These are phyloP conservation scores for Cokeromyces recurvatus DNA, from an alignment of 371 early-diverging fungal species.

Conservation along the genomic window DNA sequence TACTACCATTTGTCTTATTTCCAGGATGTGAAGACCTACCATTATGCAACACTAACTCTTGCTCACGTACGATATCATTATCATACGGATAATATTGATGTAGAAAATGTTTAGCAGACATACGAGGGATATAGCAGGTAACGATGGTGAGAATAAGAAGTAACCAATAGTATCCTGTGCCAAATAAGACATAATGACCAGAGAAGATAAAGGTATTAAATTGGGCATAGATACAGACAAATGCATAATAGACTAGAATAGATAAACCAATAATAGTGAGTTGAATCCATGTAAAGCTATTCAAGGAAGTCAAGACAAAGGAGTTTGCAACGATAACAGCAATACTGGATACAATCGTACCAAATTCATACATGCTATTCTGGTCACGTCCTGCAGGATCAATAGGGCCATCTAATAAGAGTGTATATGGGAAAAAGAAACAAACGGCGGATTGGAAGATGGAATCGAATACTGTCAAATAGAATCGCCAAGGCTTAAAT, in stretches of 20 bases:
- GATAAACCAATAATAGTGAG: conserved; percentile 53
- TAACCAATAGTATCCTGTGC: conserved; percentile 49
- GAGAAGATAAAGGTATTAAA: conserved; percentile 38
- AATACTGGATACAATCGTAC: conserved; percentile 72
- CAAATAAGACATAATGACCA: conserved; percentile 43
- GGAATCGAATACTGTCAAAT: conserved; percentile 77
- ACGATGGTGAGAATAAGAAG: conserved; percentile 41
- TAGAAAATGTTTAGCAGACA: conserved; percentile 35
- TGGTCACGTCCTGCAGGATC: conserved; percentile 53
- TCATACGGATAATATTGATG: conserved; percentile 56
- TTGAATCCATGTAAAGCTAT: conserved; percentile 76
- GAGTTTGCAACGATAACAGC: conserved; percentile 78
- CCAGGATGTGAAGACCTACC: conserved; percentile 1
- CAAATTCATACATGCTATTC: conserved; percentile 66
- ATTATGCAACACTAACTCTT: conserved; percentile 29
- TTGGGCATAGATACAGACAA: conserved; percentile 44
- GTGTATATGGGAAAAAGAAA: conserved; percentile 67
- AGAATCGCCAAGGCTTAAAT: conserved; percentile 80
- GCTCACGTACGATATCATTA: conserved; percentile 61
- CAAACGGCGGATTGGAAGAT: conserved; percentile 85
- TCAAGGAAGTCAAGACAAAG: conserved; percentile 71
- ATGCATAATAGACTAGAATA: conserved; percentile 42
- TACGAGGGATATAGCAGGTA: conserved; percentile 46
- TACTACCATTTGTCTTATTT: not conserved
- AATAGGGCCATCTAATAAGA: conserved; percentile 40